A percentile compares a stretch with the other conserved stretches of the same genome.
Evolutionary conservation across 495 filamentous ascomycete genomes (phyloP).

Genomic region (Mytilinidion resinicola): DNA sequence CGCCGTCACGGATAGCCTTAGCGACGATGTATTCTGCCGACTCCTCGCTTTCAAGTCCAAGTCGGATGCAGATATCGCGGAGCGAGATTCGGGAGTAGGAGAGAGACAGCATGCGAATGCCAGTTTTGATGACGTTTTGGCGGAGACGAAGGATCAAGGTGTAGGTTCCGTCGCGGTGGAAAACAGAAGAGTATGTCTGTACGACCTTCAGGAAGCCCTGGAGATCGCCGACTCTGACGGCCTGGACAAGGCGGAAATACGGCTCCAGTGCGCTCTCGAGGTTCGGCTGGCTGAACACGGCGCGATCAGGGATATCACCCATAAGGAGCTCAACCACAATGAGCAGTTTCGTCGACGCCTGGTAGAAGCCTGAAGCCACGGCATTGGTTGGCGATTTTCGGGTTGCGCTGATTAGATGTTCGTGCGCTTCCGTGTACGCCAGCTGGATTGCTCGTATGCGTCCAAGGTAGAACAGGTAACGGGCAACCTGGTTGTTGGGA

Average conservation of each 20-base stretch:
- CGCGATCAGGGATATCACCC: conserved; percentile 96
- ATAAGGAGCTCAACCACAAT: conserved; percentile 95
- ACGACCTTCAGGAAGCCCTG: conserved; percentile 85
- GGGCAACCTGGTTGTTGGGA: conserved; percentile 94
- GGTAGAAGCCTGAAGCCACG: conserved; percentile 86
- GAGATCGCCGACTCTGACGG: conserved; percentile 89
- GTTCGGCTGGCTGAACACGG: conserved; percentile 79
- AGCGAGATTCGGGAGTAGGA: conserved; percentile 97
- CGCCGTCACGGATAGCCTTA: conserved; percentile 95
- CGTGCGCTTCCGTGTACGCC: conserved; percentile 93
- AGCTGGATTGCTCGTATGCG: conserved; percentile 94
- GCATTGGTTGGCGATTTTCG: conserved; percentile 88
- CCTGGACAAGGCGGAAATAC: conserved; percentile 87
- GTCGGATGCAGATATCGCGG: conserved; percentile 90
- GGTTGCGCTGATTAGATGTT: conserved; percentile 83
- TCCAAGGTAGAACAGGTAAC: conserved; percentile 93
- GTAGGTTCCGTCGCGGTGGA: conserved; percentile 91
- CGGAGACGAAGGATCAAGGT: conserved; percentile 88
- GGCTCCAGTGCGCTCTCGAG: conserved; percentile 83
- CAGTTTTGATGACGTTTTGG: conserved; percentile 99
- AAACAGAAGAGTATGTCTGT: conserved; percentile 68
- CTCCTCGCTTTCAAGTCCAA: conserved; percentile 89
- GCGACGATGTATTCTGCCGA: conserved; percentile 98
- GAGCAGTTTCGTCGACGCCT: conserved; percentile 87
- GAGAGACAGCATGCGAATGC: conserved; percentile 97